Base-by-base conservation (phyloP, 805 yeast genomes). In the Yamadazyma akitaensis region DNA sequence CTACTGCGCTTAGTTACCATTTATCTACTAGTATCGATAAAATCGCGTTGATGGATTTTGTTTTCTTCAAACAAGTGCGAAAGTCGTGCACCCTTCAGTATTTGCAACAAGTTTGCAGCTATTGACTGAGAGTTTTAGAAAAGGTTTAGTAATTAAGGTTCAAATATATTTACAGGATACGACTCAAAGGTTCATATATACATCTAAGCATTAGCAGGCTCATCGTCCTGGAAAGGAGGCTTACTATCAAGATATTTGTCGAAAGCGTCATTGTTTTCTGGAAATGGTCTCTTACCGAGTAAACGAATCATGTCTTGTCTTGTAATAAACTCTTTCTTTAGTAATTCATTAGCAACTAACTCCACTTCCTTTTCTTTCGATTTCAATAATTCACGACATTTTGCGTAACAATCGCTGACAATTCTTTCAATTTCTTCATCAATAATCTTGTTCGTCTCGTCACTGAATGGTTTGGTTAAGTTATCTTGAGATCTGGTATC, bases 241-340 rank as follows among this genome's bases (percentile, higher is more conserved):
- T 57, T 57, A 5, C 72, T 73, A 56, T 79, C 87, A 50, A 91
- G 70, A 59, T 91, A 91, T 63, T 88, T 88, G 64, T 89, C 96
- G 66, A 91, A 90, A 1, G 96, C 96, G 60, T 86, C 95, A 58
- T 86, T 86, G 61, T 81, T 76, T 60, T 85, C 88, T 13, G 82
- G 80, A 73, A 82, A 86, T 34, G 91, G 91, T 57, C 95, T 75
- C 52, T 84, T 81, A 1, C 96, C 96, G 31, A 86, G 73, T 32
- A 88, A 59, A 42, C 86, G 72, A 43, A 87, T 77, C 88, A 87
- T 84, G 60, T 87, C 95, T 52, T 81, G 84, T 61, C 96, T 78
- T 0, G 91, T 84, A 51, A 87, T 75, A n/a, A 84, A 89, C 60
- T 87, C 96, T 61, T 85, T 87, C 43, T 68, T 63, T 51, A 81